A percentile compares a stretch with the other conserved stretches of the same genome.
Conservation (phyloP, 495 filamentous ascomycete genomes). For the Trichoderma reesei region DNA sequence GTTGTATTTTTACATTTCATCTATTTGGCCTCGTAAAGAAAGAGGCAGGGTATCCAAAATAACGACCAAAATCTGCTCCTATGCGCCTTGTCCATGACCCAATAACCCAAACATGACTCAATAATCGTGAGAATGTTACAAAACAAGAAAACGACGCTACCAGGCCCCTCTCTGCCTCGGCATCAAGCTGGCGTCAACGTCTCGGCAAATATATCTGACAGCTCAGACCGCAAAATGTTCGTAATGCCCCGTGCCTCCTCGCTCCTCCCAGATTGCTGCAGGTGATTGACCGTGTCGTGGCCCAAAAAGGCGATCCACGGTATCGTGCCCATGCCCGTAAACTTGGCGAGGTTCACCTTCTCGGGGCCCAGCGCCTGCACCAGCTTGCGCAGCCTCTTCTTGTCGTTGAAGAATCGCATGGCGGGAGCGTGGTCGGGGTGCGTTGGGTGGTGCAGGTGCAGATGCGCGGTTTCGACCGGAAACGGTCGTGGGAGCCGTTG, state of each 20-base stretch:
- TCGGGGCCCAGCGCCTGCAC: not conserved
- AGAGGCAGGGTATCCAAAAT: not conserved
- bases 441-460: constrained; percentile 33
- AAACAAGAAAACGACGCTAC: too few relatives aligned
- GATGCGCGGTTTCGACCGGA: constrained; percentile 25
- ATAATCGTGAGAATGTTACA: too few relatives aligned
- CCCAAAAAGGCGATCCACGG: constrained; percentile 4
- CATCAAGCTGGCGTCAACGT: not conserved
- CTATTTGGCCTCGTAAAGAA: not conserved
- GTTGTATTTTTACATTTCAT: not conserved
- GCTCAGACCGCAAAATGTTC: not conserved
- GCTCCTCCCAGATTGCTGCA: constrained; percentile 4
- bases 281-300: constrained; percentile 5
- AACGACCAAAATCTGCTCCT: not conserved
- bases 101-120: not conserved
- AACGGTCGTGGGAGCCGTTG: constrained; percentile 11
- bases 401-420: constrained; percentile 19
- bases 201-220: not conserved
- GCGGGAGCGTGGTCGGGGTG: constrained; percentile 27
- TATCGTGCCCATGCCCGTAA: constrained; percentile 1
- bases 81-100: not conserved
- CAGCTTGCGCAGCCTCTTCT: constrained; percentile 5
- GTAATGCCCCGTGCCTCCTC: constrained; percentile 3
- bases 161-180: too few relatives aligned
- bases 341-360: not conserved